Evolutionary conservation across 2,329 filamentous ascomycete genomes (phyloP), one percentile per base, ranked within the genome.

Genomic region (Fusarium verrucosum): DNA sequence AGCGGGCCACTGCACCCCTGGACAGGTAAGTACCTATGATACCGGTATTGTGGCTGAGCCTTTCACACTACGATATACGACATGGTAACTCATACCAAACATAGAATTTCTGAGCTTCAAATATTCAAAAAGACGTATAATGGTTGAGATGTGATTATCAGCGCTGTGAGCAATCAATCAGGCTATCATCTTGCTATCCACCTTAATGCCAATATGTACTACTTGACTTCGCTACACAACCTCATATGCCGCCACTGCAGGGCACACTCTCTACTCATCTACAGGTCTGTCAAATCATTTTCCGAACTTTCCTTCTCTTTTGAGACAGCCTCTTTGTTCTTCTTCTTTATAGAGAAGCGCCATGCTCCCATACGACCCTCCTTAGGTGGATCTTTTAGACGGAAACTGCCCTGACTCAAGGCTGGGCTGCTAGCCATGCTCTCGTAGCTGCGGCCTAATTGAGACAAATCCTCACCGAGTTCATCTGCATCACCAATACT

Each of bases 291-390:
- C n/a, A n/a, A n/a, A n/a, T n/a, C 85, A 23, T 83, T 71, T 41
- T 87, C 85, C 63, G 83, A 68, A 65, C 83, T 85, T 68, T 86
- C 84, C 76, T 83, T 85, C 55, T 78, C 77, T 66, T 71, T 78
- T 9, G 58, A 50, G n/a, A 50, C 49, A 26, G 67, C 58, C 40
- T 85, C 83, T 66, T 82, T 85, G 63, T 80, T 83, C 74, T 85
- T 86, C 78, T 87, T 87, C 76, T 85, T 87, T 72, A 85, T 85
- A 38, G 83, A 82, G 72, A 86, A 86, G 66, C 84, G 80, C 81
- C 83, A 85, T 37, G 78, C 78, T 11, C 78, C 80, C 56, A 83
- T 82, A 69, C 85, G 81, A 49, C 81, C 76, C 46, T 83, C 82
- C 65, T 80, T 82, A 6, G 59, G 44, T n/a, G 57, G 32, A 23